These are phyloP conservation scores for Candida awuae DNA, from an alignment of 805 yeast species.

Conservation along the genomic window DNA sequence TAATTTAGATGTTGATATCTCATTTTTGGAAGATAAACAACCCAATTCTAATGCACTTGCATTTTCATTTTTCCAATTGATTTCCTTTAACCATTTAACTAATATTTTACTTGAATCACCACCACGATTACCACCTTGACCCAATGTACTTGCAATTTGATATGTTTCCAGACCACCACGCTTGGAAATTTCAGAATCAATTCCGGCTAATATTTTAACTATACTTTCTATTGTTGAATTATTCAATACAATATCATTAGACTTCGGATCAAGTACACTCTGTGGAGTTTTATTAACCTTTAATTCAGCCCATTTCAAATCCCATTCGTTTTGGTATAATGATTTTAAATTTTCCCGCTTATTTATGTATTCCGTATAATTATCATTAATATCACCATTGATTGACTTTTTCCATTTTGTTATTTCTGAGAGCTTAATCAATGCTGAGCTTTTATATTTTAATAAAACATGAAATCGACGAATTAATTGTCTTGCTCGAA, in stretches of 20 bases:
- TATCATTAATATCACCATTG: conserved; percentile 7
- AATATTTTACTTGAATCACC: conserved; percentile 85
- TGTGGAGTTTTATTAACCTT: conserved; percentile 22
- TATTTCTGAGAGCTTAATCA: conserved; percentile 15
- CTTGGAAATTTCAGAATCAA: conserved; percentile 52
- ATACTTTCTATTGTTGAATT: conserved; percentile 10
- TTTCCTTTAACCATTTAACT: conserved; percentile 53
- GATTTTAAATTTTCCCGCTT: conserved; percentile 1
- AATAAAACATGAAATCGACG: conserved; percentile 68
- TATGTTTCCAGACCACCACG: conserved; percentile 75
- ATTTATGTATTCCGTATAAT: conserved; percentile 12
- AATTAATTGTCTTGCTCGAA: conserved; percentile 65
- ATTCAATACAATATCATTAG: conserved; percentile 4
- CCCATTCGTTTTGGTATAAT: conserved; percentile 11
- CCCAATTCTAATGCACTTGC: conserved; percentile 72
- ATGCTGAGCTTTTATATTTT: conserved; percentile 42
- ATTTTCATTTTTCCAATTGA: neutral
- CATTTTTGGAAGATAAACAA: conserved; percentile 59
- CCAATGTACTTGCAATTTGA: conserved; percentile 79
- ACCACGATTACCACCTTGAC: conserved; percentile 72
- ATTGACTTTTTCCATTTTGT: neutral
- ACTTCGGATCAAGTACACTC: conserved; percentile 4
- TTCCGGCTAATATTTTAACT: conserved; percentile 36
- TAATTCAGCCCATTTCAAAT: conserved; percentile 10
- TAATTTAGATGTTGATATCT: conserved; percentile 50